Percentiles rank a stretch among this genome's conserved stretches.
phyloP scores from a whole-genome alignment of 2,329 filamentous ascomycete species.

The Biscogniauxia sp. region DNA sequence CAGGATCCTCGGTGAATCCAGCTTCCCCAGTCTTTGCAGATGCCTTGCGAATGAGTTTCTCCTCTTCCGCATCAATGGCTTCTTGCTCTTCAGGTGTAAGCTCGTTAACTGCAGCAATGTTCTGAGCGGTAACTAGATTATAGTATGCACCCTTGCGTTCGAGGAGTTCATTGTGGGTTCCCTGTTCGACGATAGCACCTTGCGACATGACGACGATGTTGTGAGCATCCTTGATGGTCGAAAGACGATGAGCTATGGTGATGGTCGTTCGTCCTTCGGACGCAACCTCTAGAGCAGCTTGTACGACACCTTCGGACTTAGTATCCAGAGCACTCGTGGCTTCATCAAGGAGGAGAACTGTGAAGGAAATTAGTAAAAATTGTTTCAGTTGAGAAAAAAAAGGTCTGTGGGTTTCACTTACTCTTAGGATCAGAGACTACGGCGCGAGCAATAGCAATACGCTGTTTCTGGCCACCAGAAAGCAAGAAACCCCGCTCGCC shows the following conservation, averaged over 20 bases:
- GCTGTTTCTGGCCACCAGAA: conserved; percentile 94
- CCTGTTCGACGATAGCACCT: conserved; percentile 88
- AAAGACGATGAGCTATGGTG: conserved; percentile 91
- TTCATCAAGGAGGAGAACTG: conserved; percentile 84
- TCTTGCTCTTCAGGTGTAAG: conserved; percentile 50
- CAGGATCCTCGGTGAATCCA: conserved; percentile 52
- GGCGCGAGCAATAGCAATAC: conserved; percentile 89
- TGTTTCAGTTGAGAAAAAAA: not conserved
- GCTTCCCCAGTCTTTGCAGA: conserved; percentile 39
- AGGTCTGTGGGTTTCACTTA: conserved; percentile 29
- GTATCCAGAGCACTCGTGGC: conserved; percentile 93
- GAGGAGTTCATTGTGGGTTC: conserved; percentile 78
- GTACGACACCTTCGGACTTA: conserved; percentile 90
- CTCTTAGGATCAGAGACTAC: conserved; percentile 86
- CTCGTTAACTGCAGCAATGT: conserved; percentile 65
- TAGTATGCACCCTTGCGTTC: conserved; percentile 71
- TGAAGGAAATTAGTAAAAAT: conserved; percentile 7
- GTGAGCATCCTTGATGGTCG: conserved; percentile 89
- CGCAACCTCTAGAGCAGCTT: conserved; percentile 85
- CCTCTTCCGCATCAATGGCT: conserved; percentile 47
- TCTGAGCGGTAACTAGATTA: conserved; percentile 84
- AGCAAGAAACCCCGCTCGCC: conserved; percentile 90
- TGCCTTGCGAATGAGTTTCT: conserved; percentile 48
- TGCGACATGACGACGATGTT: conserved; percentile 92
- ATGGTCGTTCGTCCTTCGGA: conserved; percentile 88